phyloP scores from a whole-genome alignment of 345 rosid genomes.

The Lumnitzera littorea region DNA sequence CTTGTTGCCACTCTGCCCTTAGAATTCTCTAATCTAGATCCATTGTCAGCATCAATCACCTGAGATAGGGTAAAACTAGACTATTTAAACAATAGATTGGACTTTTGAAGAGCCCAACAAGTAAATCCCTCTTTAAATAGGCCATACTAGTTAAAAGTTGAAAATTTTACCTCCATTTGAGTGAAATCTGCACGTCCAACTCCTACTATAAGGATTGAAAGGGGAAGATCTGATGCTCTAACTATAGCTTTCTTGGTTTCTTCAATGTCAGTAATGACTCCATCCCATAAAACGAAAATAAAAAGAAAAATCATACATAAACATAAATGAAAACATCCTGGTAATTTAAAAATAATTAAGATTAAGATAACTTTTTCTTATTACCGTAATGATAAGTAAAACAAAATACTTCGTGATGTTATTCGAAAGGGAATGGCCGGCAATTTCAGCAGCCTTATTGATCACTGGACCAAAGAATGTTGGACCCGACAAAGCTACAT shows the following conservation, averaged over 20 bases:
- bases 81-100: not conserved
- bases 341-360: no score
- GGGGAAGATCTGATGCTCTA: constrained; percentile 86
- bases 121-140: no score
- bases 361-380: not conserved
- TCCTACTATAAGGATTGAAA: constrained; percentile 80
- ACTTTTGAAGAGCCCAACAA: not conserved
- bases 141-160: not conserved
- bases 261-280: constrained; percentile 71
- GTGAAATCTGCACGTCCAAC: constrained; percentile 75
- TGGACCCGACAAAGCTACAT: constrained; percentile 90
- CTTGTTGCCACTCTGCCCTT: constrained; percentile 71
- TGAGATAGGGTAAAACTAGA: constrained; percentile 11
- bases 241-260: constrained; percentile 77
- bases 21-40: constrained; percentile 62
- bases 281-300: constrained; percentile 38
- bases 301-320: no score
- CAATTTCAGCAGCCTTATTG: constrained; percentile 61
- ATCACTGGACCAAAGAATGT: constrained; percentile 91
- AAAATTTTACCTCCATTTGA: constrained; percentile 72
- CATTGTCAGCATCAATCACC: constrained; percentile 85
- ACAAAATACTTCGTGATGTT: constrained; percentile 48
- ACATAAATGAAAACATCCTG: not conserved
- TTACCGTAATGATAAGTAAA: constrained; percentile 27
- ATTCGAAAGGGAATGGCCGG: constrained; percentile 55